Evolutionary conservation across 495 filamentous ascomycete genomes (phyloP).

Genomic region (Entonaema liquescens): DNA sequence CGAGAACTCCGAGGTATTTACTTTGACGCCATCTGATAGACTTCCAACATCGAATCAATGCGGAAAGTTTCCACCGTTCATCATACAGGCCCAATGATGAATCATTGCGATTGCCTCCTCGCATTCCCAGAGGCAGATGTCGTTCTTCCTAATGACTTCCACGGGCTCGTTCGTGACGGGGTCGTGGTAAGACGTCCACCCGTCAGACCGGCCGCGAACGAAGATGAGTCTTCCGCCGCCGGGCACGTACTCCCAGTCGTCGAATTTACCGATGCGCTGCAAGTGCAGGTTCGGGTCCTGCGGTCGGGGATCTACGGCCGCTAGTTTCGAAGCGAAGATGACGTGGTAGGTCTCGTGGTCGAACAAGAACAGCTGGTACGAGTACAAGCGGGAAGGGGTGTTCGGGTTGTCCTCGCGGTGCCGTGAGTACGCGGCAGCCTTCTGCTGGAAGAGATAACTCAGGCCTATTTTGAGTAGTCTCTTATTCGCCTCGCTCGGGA

Average conservation of each 20-base stretch:
- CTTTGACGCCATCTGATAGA: neutral
- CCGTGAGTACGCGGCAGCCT: no score
- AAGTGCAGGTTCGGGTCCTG: neutral
- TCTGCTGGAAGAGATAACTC: no score
- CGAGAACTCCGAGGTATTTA: no score
- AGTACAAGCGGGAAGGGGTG: no score
- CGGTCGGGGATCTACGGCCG: neutral
- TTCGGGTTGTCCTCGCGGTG: no score
- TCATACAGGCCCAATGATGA: neutral
- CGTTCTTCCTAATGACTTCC: neutral
- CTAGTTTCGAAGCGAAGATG: no score
- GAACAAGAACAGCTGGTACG: no score
- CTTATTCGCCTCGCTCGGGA: no score
- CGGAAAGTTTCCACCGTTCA: neutral
- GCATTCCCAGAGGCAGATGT: conserved; percentile 10
- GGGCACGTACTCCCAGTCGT: neutral
- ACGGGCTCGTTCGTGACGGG: neutral
- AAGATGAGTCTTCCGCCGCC: neutral
- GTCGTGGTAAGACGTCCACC: neutral
- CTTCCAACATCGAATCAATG: no score
- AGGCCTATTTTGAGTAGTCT: no score
- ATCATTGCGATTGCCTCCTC: neutral
- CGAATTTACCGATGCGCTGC: neutral
- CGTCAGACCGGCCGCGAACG: neutral
- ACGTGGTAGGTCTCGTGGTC: no score